Evolutionary conservation across 768 basidiomycete genomes (phyloP).

Genomic region (Hypholoma sublateritium): DNA sequence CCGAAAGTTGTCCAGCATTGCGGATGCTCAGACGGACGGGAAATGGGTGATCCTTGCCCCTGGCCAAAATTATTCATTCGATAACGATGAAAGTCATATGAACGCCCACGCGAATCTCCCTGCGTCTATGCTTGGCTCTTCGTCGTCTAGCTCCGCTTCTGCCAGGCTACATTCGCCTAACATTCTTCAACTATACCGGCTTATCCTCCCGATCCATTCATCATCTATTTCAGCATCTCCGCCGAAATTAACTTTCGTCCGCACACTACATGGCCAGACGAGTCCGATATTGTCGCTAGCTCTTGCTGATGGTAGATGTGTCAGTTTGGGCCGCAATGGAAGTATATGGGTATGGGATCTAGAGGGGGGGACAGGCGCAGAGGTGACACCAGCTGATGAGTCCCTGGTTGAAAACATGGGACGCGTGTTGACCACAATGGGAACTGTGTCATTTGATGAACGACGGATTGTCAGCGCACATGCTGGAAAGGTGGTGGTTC

Average conservation of each 20-base stretch:
- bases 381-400: constrained; percentile 33
- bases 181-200: constrained; percentile 72
- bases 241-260: constrained; percentile 71
- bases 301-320: constrained; percentile 80
- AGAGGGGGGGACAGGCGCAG: constrained; percentile 54
- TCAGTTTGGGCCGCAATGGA: constrained; percentile 70
- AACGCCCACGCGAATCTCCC: constrained; percentile 4
- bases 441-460: constrained; percentile 71
- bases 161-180: constrained; percentile 38
- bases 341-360: constrained; percentile 88
- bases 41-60: constrained; percentile 84
- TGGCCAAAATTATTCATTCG: constrained; percentile 31
- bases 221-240: constrained; percentile 49
- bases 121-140: constrained; percentile 19
- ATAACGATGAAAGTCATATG: constrained; percentile 7
- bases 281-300: constrained; percentile 67
- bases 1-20: constrained; percentile 67
- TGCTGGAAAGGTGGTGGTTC: constrained; percentile 42
- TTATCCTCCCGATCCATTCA: constrained; percentile 51
- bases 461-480: constrained; percentile 61
- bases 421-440: constrained; percentile 24
- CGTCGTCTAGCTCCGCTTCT: constrained; percentile 21
- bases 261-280: constrained; percentile 68
- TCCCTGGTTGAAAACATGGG: constrained; percentile 15
- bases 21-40: constrained; percentile 80